phyloP scores from a whole-genome alignment of 345 rosid species.

The Eutrema japonicum region DNA sequence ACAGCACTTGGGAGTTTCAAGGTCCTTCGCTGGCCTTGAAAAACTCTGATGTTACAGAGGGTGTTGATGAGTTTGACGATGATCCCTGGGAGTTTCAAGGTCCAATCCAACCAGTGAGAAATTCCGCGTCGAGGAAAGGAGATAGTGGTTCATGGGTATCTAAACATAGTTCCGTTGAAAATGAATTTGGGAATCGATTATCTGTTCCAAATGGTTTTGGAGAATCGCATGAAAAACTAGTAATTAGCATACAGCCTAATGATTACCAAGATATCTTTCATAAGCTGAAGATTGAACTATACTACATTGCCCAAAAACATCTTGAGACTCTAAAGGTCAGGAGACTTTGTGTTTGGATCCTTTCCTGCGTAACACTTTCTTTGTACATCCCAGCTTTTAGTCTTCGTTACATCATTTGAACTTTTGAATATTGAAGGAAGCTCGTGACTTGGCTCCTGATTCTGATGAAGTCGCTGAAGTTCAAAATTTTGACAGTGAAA shows the following conservation, averaged over 20 bases:
- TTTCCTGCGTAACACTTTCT: neutral
- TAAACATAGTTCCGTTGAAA: constrained; percentile 53
- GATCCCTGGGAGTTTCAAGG: constrained; percentile 70
- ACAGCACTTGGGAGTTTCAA: constrained; percentile 82
- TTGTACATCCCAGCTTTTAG: constrained; percentile 13
- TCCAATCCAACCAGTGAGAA: constrained; percentile 36
- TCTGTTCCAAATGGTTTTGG: constrained; percentile 31
- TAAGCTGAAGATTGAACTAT: constrained; percentile 67
- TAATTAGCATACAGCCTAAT: constrained; percentile 39
- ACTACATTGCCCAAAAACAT: constrained; percentile 51
- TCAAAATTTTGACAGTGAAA: constrained; percentile 56
- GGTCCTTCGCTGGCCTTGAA: constrained; percentile 40
- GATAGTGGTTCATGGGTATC: constrained; percentile 40
- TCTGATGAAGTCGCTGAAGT: constrained; percentile 47
- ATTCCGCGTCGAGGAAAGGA: constrained; percentile 5
- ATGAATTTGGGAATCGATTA: constrained; percentile 39
- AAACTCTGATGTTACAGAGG: constrained; percentile 42
- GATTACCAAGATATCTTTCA: constrained; percentile 60
- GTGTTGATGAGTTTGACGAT: constrained; percentile 58
- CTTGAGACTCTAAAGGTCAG: constrained; percentile 71
- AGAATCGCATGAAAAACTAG: constrained; percentile 42
- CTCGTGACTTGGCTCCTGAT: constrained; percentile 48
- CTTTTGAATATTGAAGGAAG: constrained; percentile 59
- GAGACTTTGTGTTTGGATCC: constrained; percentile 14
- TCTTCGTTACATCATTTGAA: constrained; percentile 24